phyloP scores from a whole-genome alignment of 2,329 filamentous ascomycete species.

The Alternaria gansuensis region DNA sequence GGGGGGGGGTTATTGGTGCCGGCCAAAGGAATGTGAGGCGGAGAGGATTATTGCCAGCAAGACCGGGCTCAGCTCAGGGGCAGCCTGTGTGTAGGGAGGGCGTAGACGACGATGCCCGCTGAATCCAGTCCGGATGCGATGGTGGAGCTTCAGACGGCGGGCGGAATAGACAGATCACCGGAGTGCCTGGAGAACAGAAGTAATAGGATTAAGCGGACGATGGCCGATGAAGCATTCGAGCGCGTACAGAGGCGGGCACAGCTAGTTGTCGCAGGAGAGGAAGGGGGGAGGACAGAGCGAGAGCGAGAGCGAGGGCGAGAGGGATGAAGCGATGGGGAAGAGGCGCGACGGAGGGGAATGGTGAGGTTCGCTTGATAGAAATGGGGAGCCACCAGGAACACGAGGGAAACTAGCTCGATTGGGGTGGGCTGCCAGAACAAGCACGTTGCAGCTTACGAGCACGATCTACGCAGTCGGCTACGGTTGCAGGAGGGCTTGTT shows the following conservation, averaged over 20 bases:
- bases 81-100: slow-evolving; percentile 36
- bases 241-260: slow-evolving; percentile 36
- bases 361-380: slow-evolving; percentile 29
- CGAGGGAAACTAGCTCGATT: slow-evolving; percentile 19
- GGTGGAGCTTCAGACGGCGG: slow-evolving; percentile 21
- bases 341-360: slow-evolving; percentile 9
- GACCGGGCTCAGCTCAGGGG: slow-evolving; percentile 40
- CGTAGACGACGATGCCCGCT: slow-evolving; percentile 25
- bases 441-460: slow-evolving; percentile 33
- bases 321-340: slow-evolving; percentile 19
- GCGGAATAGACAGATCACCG: slow-evolving; percentile 51
- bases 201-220: slow-evolving; percentile 49
- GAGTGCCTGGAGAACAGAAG: slow-evolving; percentile 51
- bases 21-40: slow-evolving; percentile 55
- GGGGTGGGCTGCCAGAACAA: slow-evolving; percentile 23
- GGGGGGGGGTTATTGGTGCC: slow-evolving; percentile 46
- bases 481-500: slow-evolving; percentile 6
- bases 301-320: slow-evolving; percentile 6
- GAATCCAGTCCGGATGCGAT: slow-evolving; percentile 42
- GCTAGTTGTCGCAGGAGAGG: slow-evolving; percentile 22
- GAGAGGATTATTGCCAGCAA: slow-evolving; percentile 46
- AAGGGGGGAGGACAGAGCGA: slow-evolving; percentile 18
- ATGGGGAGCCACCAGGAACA: slow-evolving; percentile 27
- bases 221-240: slow-evolving; percentile 41
- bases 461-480: slow-evolving; percentile 12